Conservation (phyloP, 1,139 yeast genomes). For the Zygosaccharomyces pseudobailii region DNA sequence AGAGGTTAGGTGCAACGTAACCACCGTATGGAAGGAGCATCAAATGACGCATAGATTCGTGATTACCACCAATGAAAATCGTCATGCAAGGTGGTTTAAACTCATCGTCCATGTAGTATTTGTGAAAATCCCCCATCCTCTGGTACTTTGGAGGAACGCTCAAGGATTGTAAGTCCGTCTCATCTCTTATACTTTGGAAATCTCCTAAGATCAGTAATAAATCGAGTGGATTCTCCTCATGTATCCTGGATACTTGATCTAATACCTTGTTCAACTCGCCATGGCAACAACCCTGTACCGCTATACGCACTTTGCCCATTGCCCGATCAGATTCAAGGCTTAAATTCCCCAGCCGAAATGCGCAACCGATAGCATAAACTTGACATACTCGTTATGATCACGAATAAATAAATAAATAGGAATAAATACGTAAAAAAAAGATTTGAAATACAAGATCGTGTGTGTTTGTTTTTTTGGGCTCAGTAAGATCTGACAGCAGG, state of each 20-base stretch:
- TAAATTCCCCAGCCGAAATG: not conserved
- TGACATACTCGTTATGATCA: not conserved
- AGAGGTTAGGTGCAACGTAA: constrained; percentile 91
- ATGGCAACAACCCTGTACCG: constrained; percentile 92
- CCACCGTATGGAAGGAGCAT: constrained; percentile 82
- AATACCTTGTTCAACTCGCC: constrained; percentile 72
- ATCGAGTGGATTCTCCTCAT: constrained; percentile 41
- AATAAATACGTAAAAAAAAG: constrained; percentile 4
- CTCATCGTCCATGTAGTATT: constrained; percentile 56
- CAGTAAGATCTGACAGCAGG: constrained; percentile 94
- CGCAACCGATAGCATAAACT: not conserved
- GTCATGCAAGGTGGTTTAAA: constrained; percentile 71
- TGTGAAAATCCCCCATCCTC: constrained; percentile 69
- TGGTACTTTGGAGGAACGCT: constrained; percentile 53
- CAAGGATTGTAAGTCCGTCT: constrained; percentile 60
- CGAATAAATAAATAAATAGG: constrained; percentile 10
- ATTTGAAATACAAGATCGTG: not conserved
- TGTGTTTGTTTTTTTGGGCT: constrained; percentile 6
- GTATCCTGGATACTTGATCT: constrained; percentile 27
- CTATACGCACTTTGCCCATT: constrained; percentile 39
- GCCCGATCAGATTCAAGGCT: not conserved
- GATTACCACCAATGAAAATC: constrained; percentile 90
- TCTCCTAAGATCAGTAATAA: constrained; percentile 85
- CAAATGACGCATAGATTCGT: constrained; percentile 78
- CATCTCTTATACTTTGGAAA: constrained; percentile 56